Evolutionary conservation across 169 alveolate species (phyloP), one percentile per base, ranked within the genome.

Genomic region (Perkinsus olseni): DNA sequence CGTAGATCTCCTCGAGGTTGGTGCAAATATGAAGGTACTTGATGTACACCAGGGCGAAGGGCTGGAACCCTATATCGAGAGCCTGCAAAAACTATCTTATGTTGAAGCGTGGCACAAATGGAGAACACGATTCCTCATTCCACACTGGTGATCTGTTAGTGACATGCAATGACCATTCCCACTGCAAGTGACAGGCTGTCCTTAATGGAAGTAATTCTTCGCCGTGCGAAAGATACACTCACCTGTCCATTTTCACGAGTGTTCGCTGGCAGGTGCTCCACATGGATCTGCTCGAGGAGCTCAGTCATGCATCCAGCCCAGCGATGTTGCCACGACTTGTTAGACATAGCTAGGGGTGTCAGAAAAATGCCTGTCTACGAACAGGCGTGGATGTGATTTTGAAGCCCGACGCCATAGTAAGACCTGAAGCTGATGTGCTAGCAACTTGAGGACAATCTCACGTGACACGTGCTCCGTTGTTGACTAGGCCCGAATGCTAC

Each of bases 1-100:
- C 98, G 94, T 98, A 97, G 93, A 98, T 96, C 94, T 97, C 98
- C 93, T 98, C 98, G 21, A 97, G 92, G 95, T 96, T 97, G 93
- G 96, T 95, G 94, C 96, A 96, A 74, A 97, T 95, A 74, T 97
- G 97, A 39, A 97, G 96, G 94, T 97, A 98, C 94, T 97, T 97
- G 45, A 97, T 96, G 94, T 97, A 98, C 93, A 97, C 94, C 28
- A 96, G 95, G 31, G 98, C 98, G 92, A 94, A 95, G 94, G 95
- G 97, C 95, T 96, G 96, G 96, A 96, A 96, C 40, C 93, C 92
- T 74, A 94, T 95, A 40, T 93, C 95, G 24, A 94, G 93, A n/a
- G 92, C 91, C 95, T 95, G 92, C 4, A 92, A 91, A 38, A 39
- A 0, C n/a, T 0, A n/a, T 21, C 3, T 37, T 34, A 21, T 8